phyloP scores from a whole-genome alignment of 164 flowering plant species.

The Protea cynaroides region DNA sequence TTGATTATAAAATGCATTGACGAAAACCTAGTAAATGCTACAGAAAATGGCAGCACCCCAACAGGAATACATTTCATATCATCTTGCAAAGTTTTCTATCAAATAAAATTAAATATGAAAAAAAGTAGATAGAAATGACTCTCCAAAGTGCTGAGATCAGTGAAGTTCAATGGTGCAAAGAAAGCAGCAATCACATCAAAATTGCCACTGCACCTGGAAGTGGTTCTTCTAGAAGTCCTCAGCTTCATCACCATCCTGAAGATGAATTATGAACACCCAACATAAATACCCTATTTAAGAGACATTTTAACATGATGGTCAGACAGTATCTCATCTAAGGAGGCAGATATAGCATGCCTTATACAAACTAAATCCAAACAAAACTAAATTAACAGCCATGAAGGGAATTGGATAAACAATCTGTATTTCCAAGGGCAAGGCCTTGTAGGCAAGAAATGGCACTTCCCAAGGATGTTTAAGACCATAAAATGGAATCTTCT shows the following conservation, averaged over 20 bases:
- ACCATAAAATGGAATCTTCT: neutral
- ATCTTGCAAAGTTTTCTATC: conserved; percentile 13
- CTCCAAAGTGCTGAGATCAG: conserved; percentile 22
- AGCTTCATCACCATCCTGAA: conserved; percentile 44
- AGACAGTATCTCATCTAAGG: conserved; percentile 25
- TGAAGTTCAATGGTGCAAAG: conserved; percentile 21
- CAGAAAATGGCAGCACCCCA: conserved; percentile 3
- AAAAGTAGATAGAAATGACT: conserved; percentile 10
- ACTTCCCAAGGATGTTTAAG: neutral
- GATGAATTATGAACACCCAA: conserved; percentile 45
- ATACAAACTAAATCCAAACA: conserved; percentile 18
- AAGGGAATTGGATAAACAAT: neutral
- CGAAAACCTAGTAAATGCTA: neutral
- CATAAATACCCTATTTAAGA: conserved; percentile 47
- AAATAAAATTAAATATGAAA: conserved; percentile 12
- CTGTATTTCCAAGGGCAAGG: neutral
- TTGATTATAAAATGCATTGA: neutral
- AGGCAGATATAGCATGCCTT: conserved; percentile 19
- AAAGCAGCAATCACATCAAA: conserved; percentile 29
- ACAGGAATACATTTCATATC: conserved; percentile 1
- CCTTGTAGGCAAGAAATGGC: neutral
- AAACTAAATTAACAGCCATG: neutral
- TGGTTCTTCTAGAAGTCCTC: conserved; percentile 35
- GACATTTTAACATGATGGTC: conserved; percentile 40
- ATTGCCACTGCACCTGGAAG: conserved; percentile 39